Evolutionary conservation across 2,329 filamentous ascomycete species (phyloP).

Genomic region (Tolypocladium cylindrosporum): DNA sequence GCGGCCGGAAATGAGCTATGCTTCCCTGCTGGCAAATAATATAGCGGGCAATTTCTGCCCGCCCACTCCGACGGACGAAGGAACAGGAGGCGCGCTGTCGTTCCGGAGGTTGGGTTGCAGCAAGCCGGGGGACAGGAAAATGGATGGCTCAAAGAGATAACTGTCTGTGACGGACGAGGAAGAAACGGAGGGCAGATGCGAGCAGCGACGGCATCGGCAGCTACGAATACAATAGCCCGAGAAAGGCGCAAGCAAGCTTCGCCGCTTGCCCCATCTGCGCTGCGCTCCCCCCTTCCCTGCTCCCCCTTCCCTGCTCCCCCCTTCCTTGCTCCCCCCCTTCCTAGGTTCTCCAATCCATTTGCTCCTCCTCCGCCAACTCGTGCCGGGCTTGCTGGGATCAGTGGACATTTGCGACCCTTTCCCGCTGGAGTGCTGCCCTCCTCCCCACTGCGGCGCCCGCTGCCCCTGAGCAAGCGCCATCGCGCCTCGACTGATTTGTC

Average conservation of each 20-base stretch:
- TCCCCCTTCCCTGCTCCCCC: too few species aligned
- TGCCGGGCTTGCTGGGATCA: not conserved
- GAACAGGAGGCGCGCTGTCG: not conserved
- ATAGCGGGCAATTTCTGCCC: not conserved
- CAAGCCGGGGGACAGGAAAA: not conserved
- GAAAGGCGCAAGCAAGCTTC: not conserved
- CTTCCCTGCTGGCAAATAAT: not conserved
- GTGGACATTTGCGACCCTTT: not conserved
- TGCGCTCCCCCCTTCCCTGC: not conserved
- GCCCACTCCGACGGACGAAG: not conserved
- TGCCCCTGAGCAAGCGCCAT: not conserved
- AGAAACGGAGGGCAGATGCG: not conserved
- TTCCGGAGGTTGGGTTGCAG: not conserved
- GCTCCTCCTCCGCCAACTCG: not conserved
- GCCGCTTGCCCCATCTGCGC: not conserved
- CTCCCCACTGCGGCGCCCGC: not conserved
- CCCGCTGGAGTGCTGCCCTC: not conserved
- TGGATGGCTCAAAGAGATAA: not conserved
- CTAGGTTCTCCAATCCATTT: not conserved
- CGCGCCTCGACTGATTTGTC: not conserved
- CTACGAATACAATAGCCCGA: too few species aligned
- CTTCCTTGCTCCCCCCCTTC: not conserved
- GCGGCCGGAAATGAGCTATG: not conserved
- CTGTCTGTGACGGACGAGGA: not conserved
- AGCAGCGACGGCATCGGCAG: not conserved